These are phyloP conservation scores for Penicillium sp. DNA, from an alignment of 2,329 filamentous ascomycete genomes.

Conservation along the genomic window DNA sequence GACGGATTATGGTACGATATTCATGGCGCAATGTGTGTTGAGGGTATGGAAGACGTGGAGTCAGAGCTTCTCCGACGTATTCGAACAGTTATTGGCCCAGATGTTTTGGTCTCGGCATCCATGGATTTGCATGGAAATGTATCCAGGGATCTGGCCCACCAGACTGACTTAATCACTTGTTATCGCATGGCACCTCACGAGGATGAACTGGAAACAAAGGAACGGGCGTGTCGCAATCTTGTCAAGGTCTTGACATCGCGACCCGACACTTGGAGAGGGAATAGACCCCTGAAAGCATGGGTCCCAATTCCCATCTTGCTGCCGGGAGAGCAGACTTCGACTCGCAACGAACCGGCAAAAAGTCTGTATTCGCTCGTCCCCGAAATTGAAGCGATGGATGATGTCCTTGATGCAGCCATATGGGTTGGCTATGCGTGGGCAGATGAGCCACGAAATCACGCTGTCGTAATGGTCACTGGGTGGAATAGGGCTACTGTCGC, in stretches of 20 bases:
- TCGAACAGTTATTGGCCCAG: conserved; percentile 46
- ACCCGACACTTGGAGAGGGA: not conserved
- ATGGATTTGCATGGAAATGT: conserved; percentile 61
- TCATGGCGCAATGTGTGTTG: conserved; percentile 58
- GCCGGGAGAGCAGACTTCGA: conserved; percentile 58
- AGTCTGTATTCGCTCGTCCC: conserved; percentile 53
- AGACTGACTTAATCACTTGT: conserved; percentile 55
- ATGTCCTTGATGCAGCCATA: conserved; percentile 53
- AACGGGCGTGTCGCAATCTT: conserved; percentile 53
- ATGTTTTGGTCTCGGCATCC: conserved; percentile 53
- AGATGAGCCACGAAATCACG: conserved; percentile 55
- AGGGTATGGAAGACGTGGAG: conserved; percentile 51
- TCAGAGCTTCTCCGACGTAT: conserved; percentile 50
- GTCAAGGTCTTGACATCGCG: conserved; percentile 39
- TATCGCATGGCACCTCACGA: conserved; percentile 56
- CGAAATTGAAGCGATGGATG: conserved; percentile 42
- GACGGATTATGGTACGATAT: conserved; percentile 59
- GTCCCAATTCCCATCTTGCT: conserved; percentile 53
- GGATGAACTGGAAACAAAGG: conserved; percentile 52
- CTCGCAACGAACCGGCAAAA: conserved; percentile 53
- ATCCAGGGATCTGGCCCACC: conserved; percentile 50
- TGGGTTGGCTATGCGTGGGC: conserved; percentile 61
- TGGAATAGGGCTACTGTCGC: conserved; percentile 47
- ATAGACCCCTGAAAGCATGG: conserved; percentile 55
- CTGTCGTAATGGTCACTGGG: conserved; percentile 53